These are phyloP conservation scores for Rhododendron mucronatum DNA, from an alignment of 148 eudicot species.

Conservation along the genomic window DNA sequence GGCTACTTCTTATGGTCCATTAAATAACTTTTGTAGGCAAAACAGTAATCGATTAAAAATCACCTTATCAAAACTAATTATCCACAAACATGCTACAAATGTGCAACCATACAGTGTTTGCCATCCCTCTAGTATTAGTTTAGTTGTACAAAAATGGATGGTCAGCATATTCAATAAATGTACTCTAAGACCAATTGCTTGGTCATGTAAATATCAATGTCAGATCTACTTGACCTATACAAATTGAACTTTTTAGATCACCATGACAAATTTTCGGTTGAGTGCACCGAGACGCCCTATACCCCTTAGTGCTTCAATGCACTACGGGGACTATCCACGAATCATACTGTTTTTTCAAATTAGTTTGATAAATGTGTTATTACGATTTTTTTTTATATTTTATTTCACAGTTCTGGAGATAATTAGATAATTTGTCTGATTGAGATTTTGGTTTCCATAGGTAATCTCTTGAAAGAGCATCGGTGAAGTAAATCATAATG, in stretches of 20 bases:
- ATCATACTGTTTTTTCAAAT: background rate
- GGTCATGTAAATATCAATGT: background rate
- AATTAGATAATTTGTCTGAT: background rate
- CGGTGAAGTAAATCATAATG: background rate
- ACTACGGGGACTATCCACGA: no score
- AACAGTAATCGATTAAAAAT: no score
- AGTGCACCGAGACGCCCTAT: background rate
- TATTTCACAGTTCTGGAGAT: background rate
- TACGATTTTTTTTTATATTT: background rate
- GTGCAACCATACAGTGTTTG: no score
- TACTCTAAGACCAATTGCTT: background rate
- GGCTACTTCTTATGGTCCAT: no score
- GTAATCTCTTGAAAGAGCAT: background rate
- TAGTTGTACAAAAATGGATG: no score
- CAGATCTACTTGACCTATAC: background rate
- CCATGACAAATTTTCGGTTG: background rate
- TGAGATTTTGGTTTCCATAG: background rate
- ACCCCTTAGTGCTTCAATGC: background rate
- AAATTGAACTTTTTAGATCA: background rate
- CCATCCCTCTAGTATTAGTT: no score
- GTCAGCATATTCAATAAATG: no score
- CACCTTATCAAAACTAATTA: no score
- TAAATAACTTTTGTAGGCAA: no score
- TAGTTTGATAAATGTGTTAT: background rate
- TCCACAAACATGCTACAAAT: no score